phyloP scores from a whole-genome alignment of 345 rosid genomes.

The Stellera chamaejasme region DNA sequence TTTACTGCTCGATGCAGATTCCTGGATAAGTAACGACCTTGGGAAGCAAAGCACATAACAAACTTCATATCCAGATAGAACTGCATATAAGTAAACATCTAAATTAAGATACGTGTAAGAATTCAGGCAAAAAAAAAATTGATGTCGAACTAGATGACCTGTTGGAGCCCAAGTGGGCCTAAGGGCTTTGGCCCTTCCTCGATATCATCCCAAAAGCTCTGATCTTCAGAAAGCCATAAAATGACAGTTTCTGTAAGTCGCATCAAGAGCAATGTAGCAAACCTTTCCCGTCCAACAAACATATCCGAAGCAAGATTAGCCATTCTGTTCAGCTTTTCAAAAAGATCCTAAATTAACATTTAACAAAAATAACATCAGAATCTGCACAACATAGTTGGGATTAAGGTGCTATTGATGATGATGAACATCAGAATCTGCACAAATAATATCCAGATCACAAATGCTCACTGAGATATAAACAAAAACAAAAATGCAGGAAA shows the following conservation, averaged over 20 bases:
- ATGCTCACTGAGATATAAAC: too few species aligned
- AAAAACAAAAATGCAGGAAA: neutral
- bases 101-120: neutral
- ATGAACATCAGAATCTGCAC: neutral
- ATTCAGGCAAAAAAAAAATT: neutral
- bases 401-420: too few species aligned
- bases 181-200: slow-evolving; percentile 92
- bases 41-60: slow-evolving; percentile 87
- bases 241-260: slow-evolving; percentile 94
- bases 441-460: neutral
- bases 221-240: slow-evolving; percentile 92
- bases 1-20: slow-evolving; percentile 81
- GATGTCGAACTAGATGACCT: slow-evolving; percentile 35
- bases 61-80: slow-evolving; percentile 94
- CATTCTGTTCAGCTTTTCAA: slow-evolving; percentile 67
- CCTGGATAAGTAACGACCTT: slow-evolving; percentile 93
- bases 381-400: too few species aligned
- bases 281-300: slow-evolving; percentile 96
- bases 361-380: slow-evolving; percentile 10
- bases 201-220: slow-evolving; percentile 97
- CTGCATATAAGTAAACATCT: slow-evolving; percentile 35
- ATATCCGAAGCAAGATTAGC: slow-evolving; percentile 89
- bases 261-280: slow-evolving; percentile 85
- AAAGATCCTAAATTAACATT: slow-evolving; percentile 66
- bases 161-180: slow-evolving; percentile 88